A percentile compares a stretch with the other conserved stretches of the same genome.
Evolutionary conservation across 495 filamentous ascomycete genomes (phyloP).

Genomic region (Patellaria atrata): DNA sequence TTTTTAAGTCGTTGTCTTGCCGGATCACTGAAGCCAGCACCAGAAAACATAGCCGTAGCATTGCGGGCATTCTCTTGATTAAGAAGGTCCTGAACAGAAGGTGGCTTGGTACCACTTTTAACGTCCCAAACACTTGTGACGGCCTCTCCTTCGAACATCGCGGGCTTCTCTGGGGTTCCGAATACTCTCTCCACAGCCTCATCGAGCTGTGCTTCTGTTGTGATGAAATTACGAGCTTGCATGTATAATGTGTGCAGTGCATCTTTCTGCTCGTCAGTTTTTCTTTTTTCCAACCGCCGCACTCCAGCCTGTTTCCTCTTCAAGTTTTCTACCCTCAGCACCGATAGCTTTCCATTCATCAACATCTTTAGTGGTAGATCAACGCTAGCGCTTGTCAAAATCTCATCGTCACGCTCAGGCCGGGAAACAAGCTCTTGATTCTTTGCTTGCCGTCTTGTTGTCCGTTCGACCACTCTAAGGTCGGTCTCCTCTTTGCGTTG

Average conservation of each 20-base stretch:
- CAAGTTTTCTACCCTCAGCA: constrained; percentile 29
- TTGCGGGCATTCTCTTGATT: neutral
- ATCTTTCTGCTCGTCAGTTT: constrained; percentile 30
- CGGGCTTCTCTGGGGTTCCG: constrained; percentile 35
- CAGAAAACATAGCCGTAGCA: constrained; percentile 18
- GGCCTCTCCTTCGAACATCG: constrained; percentile 2
- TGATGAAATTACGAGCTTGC: constrained; percentile 49
- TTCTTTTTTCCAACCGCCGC: constrained; percentile 22
- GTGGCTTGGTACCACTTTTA: constrained; percentile 36
- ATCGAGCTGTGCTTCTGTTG: constrained; percentile 45
- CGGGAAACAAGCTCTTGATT: constrained; percentile 31
- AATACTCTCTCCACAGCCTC: constrained; percentile 48
- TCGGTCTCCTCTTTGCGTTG: constrained; percentile 38
- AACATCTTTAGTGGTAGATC: constrained; percentile 18
- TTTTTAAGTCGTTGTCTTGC: constrained; percentile 43
- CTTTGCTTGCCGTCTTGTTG: constrained; percentile 21
- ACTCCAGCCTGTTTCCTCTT: constrained; percentile 27
- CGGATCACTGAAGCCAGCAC: constrained; percentile 24
- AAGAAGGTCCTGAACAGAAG: constrained; percentile 36
- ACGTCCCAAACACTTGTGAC: constrained; percentile 49
- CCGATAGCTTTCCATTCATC: constrained; percentile 26
- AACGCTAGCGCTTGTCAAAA: constrained; percentile 39
- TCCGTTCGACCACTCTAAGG: too few species aligned
- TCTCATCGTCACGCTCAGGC: constrained; percentile 45
- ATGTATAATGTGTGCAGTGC: constrained; percentile 48